These are phyloP conservation scores for Prunus dulcis DNA, from an alignment of 306 rosid species.

Conservation along the genomic window DNA sequence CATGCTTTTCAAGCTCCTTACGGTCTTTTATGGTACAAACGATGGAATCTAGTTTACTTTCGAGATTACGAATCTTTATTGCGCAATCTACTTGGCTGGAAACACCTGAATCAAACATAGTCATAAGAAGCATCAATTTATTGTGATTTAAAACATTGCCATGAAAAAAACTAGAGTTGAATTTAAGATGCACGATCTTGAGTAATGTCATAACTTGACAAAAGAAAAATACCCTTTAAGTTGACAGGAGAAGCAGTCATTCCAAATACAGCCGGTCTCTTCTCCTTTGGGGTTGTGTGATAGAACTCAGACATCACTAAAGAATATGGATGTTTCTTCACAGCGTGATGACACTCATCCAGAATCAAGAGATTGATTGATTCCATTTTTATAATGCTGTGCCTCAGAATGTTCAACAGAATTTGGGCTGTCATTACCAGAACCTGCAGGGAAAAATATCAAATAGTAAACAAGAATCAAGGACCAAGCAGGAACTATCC, in stretches of 20 bases:
- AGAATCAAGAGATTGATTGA: slow-evolving; percentile 80
- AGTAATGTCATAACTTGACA: neutral
- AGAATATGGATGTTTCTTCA: slow-evolving; percentile 97
- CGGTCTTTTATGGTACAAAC: slow-evolving; percentile 98
- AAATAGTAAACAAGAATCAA: slow-evolving; percentile 3
- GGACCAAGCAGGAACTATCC: slow-evolving; percentile 12
- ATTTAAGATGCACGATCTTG: neutral
- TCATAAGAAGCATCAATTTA: slow-evolving; percentile 6
- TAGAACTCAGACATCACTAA: slow-evolving; percentile 99
- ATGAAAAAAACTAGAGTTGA: slow-evolving; percentile 1
- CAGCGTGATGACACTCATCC: slow-evolving; percentile 99
- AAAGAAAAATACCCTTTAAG: slow-evolving; percentile 63
- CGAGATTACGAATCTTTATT: slow-evolving; percentile 96
- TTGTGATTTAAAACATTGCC: neutral
- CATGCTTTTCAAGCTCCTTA: slow-evolving; percentile 95
- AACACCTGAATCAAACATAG: slow-evolving; percentile 73
- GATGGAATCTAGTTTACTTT: slow-evolving; percentile 92
- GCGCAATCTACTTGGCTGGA: slow-evolving; percentile 98
- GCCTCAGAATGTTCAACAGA: slow-evolving; percentile 95
- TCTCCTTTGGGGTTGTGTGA: slow-evolving; percentile 86
- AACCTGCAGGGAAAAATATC: slow-evolving; percentile 60
- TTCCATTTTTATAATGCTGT: slow-evolving; percentile 95
- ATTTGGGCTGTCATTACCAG: slow-evolving; percentile 99
- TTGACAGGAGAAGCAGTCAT: slow-evolving; percentile 99
- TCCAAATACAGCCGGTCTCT: slow-evolving; percentile 91